Base-by-base conservation (phyloP, 495 filamentous ascomycete species). In the Massariosphaeria phaeospora region DNA sequence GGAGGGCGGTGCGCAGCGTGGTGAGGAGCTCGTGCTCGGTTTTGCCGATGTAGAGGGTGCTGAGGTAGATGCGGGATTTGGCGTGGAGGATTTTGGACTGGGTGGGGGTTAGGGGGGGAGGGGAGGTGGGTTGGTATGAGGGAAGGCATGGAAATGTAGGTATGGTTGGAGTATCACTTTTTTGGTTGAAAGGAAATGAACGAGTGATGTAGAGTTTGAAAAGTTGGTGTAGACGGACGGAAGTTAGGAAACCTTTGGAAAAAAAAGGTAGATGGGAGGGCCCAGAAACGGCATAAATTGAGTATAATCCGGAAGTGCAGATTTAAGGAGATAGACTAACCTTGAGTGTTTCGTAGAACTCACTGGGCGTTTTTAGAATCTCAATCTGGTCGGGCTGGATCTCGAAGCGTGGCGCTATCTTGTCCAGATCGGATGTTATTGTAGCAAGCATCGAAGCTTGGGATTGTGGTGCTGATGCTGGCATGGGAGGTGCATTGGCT, bases 21-120 rank as follows among this genome's bases (percentile, higher is more conserved):
- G 81, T 72, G 52, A 99, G 84, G 65, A 99, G 73, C 53, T 96
- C 94, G 72, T 88, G 76, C 71, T 99, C 93, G 1, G 86, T 84
- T 71, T 91, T 94, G 57, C 93, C 93, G 63, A 99, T 90, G 65
- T 99, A 99, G 26, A 99, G 74, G 0, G 93, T 97, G 17, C 89
- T 94, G 44, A 99, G 74, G 67, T 90, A 99, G 63, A 99, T 84
- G 56, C 88, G 79, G 41, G 73, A 71, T 62, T 85, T 79, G 2
- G 93, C 93, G 55, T 78, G 79, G 30, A 76, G 77, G 61, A 99
- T 96, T 73, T 89, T 94, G 52, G 73, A 66, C 85, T 94, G 40
- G 8, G 15, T 18, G 13, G 0, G 26, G 41, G 52, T 57, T 41
- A 18, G 7, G 29, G n/a, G n/a, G n/a, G n/a, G n/a, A n/a, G n/a